phyloP scores from a whole-genome alignment of 2,329 filamentous ascomycete species.

The Hypoxylon sp. region DNA sequence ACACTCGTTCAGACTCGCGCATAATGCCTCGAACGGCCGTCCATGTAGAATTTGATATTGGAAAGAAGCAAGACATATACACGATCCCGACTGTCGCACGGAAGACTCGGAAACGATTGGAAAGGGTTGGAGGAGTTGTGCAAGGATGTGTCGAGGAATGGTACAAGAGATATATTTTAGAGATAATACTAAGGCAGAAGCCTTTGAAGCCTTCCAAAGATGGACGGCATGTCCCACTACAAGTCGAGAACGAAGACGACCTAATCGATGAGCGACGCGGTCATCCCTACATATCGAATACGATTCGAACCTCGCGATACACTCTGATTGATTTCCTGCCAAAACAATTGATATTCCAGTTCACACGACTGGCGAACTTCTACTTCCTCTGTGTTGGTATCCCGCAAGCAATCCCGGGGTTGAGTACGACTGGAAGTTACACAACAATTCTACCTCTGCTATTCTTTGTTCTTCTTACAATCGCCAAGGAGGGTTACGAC shows the following conservation, averaged over 20 bases:
- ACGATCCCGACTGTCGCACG: conserved; percentile 29
- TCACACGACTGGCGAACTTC: conserved; percentile 88
- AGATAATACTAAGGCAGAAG: conserved; percentile 73
- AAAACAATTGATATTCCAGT: conserved; percentile 87
- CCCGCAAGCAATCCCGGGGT: conserved; percentile 83
- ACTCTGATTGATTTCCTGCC: conserved; percentile 88
- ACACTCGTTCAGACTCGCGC: conserved; percentile 39
- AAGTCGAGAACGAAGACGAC: conserved; percentile 57
- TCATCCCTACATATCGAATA: conserved; percentile 67
- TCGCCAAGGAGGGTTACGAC: conserved; percentile 89
- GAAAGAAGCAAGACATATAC: conserved; percentile 39
- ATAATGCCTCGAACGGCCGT: conserved; percentile 48
- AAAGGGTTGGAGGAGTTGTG: conserved; percentile 35
- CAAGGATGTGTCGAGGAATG: conserved; percentile 44
- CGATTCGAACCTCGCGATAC: conserved; percentile 86
- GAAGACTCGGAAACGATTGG: conserved; percentile 40
- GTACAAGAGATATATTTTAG: conserved; percentile 60
- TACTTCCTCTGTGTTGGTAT: conserved; percentile 88
- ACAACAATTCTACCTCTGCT: conserved; percentile 81
- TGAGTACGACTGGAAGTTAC: conserved; percentile 82
- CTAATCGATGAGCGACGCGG: conserved; percentile 67
- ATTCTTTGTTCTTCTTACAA: conserved; percentile 84
- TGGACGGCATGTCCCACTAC: conserved; percentile 68
- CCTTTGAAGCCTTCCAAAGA: conserved; percentile 80
- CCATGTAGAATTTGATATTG: conserved; percentile 37